Evolutionary conservation across 129 eudicot species (phyloP).

Genomic region (Tagetes patula): DNA sequence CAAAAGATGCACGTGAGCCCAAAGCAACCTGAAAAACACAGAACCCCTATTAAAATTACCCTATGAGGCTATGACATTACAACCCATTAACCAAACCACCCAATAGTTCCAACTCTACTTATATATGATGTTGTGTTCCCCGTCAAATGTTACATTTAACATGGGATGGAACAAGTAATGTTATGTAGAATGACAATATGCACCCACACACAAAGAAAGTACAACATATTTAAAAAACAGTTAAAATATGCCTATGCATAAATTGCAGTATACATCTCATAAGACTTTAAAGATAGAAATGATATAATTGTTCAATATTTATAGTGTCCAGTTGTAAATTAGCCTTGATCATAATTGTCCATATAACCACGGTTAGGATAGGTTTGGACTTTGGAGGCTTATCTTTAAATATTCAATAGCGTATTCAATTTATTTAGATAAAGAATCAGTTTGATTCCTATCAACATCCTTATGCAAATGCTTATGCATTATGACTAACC

Average conservation of each 20-base stretch:
- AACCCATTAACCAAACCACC: background rate
- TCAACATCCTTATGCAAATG: background rate
- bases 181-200: background rate
- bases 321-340: background rate
- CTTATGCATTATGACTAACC: background rate
- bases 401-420: background rate
- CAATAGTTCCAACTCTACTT: background rate
- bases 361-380: background rate
- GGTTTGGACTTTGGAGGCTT: background rate
- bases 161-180: background rate
- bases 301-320: constrained; percentile 1
- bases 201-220: background rate
- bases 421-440: background rate
- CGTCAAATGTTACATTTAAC: background rate
- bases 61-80: background rate
- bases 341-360: background rate
- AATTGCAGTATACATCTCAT: background rate
- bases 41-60: background rate
- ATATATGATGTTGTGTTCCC: background rate
- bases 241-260: background rate
- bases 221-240: background rate
- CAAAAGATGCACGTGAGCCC: background rate
- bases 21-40: background rate
- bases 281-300: background rate
- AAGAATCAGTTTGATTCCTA: background rate